Percentiles rank a stretch among this genome's conserved stretches.
These are phyloP conservation scores for Usnea hakonensis DNA, from an alignment of 495 filamentous ascomycete species.

Conservation along the genomic window DNA sequence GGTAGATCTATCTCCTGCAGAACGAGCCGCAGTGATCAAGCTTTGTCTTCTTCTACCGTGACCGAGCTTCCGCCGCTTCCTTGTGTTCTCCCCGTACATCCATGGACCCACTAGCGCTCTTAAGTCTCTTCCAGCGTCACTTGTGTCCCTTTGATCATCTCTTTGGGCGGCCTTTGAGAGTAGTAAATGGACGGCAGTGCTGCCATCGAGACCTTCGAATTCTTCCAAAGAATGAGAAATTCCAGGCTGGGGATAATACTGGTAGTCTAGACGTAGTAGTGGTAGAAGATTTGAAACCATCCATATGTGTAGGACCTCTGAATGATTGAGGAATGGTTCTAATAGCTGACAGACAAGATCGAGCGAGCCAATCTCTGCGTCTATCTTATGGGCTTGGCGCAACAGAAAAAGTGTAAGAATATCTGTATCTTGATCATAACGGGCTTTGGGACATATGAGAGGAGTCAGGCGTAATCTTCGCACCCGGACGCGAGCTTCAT, in stretches of 20 bases:
- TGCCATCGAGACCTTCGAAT: slow-evolving; percentile 56
- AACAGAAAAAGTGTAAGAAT: slow-evolving; percentile 62
- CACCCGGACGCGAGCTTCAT: slow-evolving; percentile 59
- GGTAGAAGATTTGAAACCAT: slow-evolving; percentile 72
- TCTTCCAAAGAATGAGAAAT: slow-evolving; percentile 47
- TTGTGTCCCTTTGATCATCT: slow-evolving; percentile 34
- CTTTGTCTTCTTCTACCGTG: slow-evolving; percentile 6
- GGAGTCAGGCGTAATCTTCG: slow-evolving; percentile 62
- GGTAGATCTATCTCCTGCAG: slow-evolving; percentile 16
- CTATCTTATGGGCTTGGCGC: slow-evolving; percentile 66
- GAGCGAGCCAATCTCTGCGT: slow-evolving; percentile 69
- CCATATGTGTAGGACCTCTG: slow-evolving; percentile 61
- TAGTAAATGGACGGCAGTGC: slow-evolving; percentile 56
- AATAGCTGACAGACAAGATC: slow-evolving; percentile 63
- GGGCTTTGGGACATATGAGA: slow-evolving; percentile 40
- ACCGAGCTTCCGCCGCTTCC: slow-evolving; percentile 50
- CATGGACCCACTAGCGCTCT: slow-evolving; percentile 72
- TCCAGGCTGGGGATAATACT: slow-evolving; percentile 63
- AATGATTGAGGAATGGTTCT: slow-evolving; percentile 64
- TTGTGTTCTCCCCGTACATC: slow-evolving; percentile 63
- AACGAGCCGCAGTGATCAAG: slow-evolving; percentile 6
- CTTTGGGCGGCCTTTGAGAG: slow-evolving; percentile 51
- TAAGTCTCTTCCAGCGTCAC: slow-evolving; percentile 59
- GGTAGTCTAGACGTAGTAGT: slow-evolving; percentile 70
- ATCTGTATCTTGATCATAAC: slow-evolving; percentile 41